These are phyloP conservation scores for Pseudotsuga menziesii DNA, from an alignment of 75 land plant species.

Conservation along the genomic window DNA sequence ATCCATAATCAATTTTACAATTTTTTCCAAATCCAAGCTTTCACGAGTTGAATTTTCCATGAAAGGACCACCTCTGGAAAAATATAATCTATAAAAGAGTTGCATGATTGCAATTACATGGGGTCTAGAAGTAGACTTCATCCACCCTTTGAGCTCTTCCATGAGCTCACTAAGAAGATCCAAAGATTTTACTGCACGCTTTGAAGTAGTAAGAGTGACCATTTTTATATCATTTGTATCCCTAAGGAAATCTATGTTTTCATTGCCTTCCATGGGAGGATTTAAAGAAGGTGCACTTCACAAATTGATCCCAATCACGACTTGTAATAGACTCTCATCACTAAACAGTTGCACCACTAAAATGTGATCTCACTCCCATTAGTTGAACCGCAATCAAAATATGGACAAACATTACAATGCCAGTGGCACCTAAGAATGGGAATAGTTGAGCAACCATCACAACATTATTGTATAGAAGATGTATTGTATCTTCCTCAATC, in stretches of 20 bases:
- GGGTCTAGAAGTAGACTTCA: too few species aligned
- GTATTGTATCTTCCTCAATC: slow-evolving; percentile 90
- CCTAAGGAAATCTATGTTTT: slow-evolving; percentile 43
- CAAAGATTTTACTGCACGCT: slow-evolving; percentile 76
- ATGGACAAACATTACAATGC: slow-evolving; percentile 98
- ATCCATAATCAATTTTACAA: slow-evolving; percentile 13
- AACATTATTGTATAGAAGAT: slow-evolving; percentile 94
- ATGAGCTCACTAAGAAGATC: too few species aligned
- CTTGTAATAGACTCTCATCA: slow-evolving; percentile 59
- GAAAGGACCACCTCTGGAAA: too few species aligned
- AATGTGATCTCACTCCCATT: slow-evolving; percentile 75
- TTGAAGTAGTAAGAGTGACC: slow-evolving; percentile 83
- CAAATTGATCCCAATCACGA: slow-evolving; percentile 37
- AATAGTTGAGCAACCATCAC: slow-evolving; percentile 97
- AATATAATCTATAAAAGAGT: too few species aligned
- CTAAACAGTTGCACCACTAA: slow-evolving; percentile 64
- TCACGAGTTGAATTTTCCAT: slow-evolving; percentile 41
- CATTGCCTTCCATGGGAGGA: slow-evolving; percentile 52
- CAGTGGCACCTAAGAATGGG: slow-evolving; percentile 94
- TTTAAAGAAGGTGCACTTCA: slow-evolving; percentile 46
- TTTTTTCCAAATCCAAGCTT: too few species aligned
- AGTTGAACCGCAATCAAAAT: slow-evolving; percentile 74
- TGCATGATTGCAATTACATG: too few species aligned
- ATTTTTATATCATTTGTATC: slow-evolving; percentile 41
- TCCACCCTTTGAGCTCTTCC: too few species aligned